Evolutionary conservation across 2,329 filamentous ascomycete genomes (phyloP).

Genomic region (Penicillium polonicum): DNA sequence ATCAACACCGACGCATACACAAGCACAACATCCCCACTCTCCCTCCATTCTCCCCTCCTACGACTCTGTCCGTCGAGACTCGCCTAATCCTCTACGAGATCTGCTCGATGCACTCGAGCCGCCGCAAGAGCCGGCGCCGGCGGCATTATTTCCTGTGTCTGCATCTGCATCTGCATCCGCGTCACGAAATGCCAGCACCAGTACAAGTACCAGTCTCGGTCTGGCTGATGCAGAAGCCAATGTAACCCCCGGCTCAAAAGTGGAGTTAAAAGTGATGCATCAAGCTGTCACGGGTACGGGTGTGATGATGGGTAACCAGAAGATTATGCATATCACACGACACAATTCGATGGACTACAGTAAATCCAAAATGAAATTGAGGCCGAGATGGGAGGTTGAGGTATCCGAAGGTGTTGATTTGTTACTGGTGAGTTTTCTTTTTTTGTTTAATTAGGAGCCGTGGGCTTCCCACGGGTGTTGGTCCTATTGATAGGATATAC

Average conservation of each 20-base stretch:
- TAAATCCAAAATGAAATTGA: conserved; percentile 8
- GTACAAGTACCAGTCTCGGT: not conserved
- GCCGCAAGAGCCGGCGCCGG: conserved; percentile 22
- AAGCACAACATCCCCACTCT: not conserved
- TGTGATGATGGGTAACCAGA: conserved; percentile 22
- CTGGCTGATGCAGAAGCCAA: not conserved
- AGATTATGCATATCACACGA: conserved; percentile 19
- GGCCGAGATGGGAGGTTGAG: conserved; percentile 23
- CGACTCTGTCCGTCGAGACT: conserved; percentile 16
- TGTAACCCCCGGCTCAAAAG: not conserved
- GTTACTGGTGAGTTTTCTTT: conserved; percentile 18
- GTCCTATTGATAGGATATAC: not conserved
- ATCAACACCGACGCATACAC: not conserved
- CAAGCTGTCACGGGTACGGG: conserved; percentile 7
- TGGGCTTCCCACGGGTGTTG: not conserved
- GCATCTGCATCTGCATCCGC: not conserved
- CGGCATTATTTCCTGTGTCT: conserved; percentile 9
- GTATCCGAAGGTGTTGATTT: conserved; percentile 26
- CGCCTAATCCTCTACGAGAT: conserved; percentile 19
- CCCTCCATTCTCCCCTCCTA: conserved; percentile 14
- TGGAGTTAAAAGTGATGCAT: conserved; percentile 19
- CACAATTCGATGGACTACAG: conserved; percentile 16
- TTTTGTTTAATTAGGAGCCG: not conserved
- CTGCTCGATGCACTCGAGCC: conserved; percentile 25
- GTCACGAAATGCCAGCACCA: not conserved